Evolutionary conservation across 495 filamentous ascomycete species (phyloP).

Genomic region (Penicillium steckii): DNA sequence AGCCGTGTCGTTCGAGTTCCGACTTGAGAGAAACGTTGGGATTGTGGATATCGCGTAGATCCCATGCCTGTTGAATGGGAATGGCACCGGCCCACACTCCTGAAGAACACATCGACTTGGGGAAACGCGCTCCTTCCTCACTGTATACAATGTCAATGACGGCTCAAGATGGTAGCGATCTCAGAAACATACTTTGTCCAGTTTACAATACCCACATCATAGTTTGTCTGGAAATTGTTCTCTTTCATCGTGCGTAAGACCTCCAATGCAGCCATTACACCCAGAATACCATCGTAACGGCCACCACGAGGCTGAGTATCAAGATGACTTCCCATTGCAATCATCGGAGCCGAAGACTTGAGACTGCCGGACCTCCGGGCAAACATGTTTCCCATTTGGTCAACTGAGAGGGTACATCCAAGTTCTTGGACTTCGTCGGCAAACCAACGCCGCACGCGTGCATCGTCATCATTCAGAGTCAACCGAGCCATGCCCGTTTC

Average conservation of each 20-base stretch:
- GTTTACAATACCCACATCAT: constrained; percentile 65
- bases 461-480: constrained; percentile 65
- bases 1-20: constrained; percentile 67
- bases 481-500: constrained; percentile 64
- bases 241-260: constrained; percentile 66
- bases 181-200: constrained; percentile 61
- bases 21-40: constrained; percentile 51
- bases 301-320: constrained; percentile 70
- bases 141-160: constrained; percentile 18
- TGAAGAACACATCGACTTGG: constrained; percentile 70
- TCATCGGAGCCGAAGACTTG: constrained; percentile 36
- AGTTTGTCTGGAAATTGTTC: constrained; percentile 59
- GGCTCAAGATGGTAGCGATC: constrained; percentile 10
- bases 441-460: constrained; percentile 69
- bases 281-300: constrained; percentile 71
- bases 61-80: constrained; percentile 58
- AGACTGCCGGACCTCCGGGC: constrained; percentile 56
- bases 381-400: constrained; percentile 73
- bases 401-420: constrained; percentile 57
- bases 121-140: constrained; percentile 78
- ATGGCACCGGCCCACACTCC: constrained; percentile 71
- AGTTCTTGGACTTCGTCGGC: constrained; percentile 56
- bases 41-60: constrained; percentile 48
- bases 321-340: constrained; percentile 47
- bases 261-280: constrained; percentile 65